Base-by-base conservation (phyloP, 108 stramenopile genomes). In the Craspedostauros australis region DNA sequence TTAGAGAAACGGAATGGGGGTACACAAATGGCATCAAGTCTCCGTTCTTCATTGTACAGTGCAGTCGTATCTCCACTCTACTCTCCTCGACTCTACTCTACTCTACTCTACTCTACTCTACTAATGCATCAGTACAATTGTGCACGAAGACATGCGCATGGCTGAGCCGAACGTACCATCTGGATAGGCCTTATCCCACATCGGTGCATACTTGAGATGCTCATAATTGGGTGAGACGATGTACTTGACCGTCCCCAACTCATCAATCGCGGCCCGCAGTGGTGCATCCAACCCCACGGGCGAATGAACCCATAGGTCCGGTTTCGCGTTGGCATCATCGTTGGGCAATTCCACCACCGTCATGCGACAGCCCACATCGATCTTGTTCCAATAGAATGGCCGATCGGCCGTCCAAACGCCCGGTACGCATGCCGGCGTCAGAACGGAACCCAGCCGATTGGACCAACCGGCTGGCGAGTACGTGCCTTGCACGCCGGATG, bases 341-440 rank as follows among this genome's bases (percentile, higher is more conserved):
- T 30, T 7, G 5, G 43, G 39, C 20, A 83, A 44, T 52, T 75
- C 70, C 25, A 91, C 71, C 7, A 91, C 75, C 20, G 79, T 75
- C 84, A 84, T 82, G 12, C 86, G 77, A 46, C 90, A 74, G n/a
- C 80, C 77, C 0, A 91, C 90, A 55, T 91, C 85, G 46, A 91
- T 91, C 14, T 66, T 75, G 50, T 91, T 87, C 90, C 90, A 91
- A 27, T 67, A 70, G 54, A 87, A 91, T 6, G 83, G 79, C 15
- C 90, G 66, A 59, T 87, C 85, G 20, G 77, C 82, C 1, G 84
- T 80, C 48, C 82, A 91, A 5, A 91, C 73, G 18, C 69, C 58
- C 0, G 73, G 66, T 3, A 68, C 29, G 9, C 75, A 42, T 1
- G 69, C 74, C 5, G 90, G 90, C 1, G 86, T 91, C 29, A 91